A percentile compares a stretch with the other conserved stretches of the same genome.
These are phyloP conservation scores for Raffaelea ambrosiae DNA, from an alignment of 2,329 filamentous ascomycete genomes.

Conservation along the genomic window DNA sequence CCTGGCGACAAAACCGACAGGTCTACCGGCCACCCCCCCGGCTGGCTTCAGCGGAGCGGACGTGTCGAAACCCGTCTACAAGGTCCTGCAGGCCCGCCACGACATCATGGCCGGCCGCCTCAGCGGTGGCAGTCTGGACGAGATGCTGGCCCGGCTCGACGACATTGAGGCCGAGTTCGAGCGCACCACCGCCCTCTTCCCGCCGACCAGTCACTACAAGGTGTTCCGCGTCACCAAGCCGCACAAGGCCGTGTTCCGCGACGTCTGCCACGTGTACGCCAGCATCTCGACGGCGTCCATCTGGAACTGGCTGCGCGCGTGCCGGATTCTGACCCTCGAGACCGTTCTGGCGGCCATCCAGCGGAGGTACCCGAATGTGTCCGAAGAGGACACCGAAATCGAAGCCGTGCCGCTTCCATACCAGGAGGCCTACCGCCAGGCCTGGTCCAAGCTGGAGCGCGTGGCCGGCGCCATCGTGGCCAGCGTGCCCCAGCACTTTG, in stretches of 20 bases:
- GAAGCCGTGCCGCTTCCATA: slow-evolving; percentile 17
- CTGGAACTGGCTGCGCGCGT: slow-evolving; percentile 39
- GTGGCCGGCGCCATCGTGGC: slow-evolving; percentile 34
- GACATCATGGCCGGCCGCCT: slow-evolving; percentile 29
- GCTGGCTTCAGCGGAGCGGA: slow-evolving; percentile 24
- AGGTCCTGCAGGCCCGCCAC: slow-evolving; percentile 36
- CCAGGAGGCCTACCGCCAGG: slow-evolving; percentile 24
- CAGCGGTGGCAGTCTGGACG: slow-evolving; percentile 30
- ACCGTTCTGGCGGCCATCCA: slow-evolving; percentile 36
- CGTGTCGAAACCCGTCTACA: slow-evolving; percentile 35
- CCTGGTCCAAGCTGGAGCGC: slow-evolving; percentile 28
- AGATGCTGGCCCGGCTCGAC: slow-evolving; percentile 28
- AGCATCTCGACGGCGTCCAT: slow-evolving; percentile 34
- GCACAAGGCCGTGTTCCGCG: slow-evolving; percentile 32
- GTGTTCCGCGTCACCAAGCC: slow-evolving; percentile 27
- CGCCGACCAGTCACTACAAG: slow-evolving; percentile 32
- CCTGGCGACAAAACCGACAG: no score
- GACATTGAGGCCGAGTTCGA: slow-evolving; percentile 35
- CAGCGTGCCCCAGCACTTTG: slow-evolving; percentile 41
- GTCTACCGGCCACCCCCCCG: no score
- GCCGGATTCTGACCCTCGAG: slow-evolving; percentile 38
- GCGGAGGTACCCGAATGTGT: slow-evolving; percentile 19
- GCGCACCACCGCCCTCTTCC: slow-evolving; percentile 27
- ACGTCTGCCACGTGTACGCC: slow-evolving; percentile 35
- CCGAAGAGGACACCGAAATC: slow-evolving; percentile 12